A percentile compares a stretch with the other conserved stretches of the same genome.
Evolutionary conservation across 768 basidiomycete species (phyloP).

Genomic region (Auricularia cornea): DNA sequence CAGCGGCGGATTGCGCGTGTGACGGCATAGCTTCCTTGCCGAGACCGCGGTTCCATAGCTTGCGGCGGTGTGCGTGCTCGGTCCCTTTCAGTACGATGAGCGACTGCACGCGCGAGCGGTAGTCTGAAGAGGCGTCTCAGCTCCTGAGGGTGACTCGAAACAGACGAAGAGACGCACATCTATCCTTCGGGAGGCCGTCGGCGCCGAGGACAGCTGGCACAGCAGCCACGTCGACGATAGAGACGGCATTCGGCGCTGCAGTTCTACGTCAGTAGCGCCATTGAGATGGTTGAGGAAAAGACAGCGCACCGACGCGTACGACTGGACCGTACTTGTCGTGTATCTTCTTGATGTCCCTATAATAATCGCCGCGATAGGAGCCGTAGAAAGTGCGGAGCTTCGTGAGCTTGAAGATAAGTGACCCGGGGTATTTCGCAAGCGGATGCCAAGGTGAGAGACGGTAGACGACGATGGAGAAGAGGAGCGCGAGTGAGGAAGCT

Average conservation of each 20-base stretch:
- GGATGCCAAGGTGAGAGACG: slow-evolving; percentile 33
- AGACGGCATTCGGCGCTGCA: slow-evolving; percentile 43
- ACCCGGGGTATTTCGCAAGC: slow-evolving; percentile 30
- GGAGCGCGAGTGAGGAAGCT: slow-evolving; percentile 9
- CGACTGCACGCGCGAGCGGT: slow-evolving; percentile 6
- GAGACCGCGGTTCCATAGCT: slow-evolving; percentile 43
- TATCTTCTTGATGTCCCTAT: slow-evolving; percentile 7
- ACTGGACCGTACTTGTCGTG: not conserved
- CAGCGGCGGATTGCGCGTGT: not conserved
- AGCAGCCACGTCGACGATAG: slow-evolving; percentile 37
- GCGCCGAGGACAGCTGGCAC: slow-evolving; percentile 32
- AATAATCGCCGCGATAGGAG: slow-evolving; percentile 18
- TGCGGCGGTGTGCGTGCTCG: slow-evolving; percentile 38
- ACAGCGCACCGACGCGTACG: slow-evolving; percentile 42
- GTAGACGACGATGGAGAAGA: slow-evolving; percentile 28
- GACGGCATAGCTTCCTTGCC: slow-evolving; percentile 29
- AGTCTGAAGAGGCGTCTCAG: not conserved
- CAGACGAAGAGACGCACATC: slow-evolving; percentile 16
- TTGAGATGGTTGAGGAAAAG: not conserved
- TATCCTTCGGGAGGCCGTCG: slow-evolving; percentile 52
- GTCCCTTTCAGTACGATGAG: slow-evolving; percentile 32
- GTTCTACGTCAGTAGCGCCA: not conserved
- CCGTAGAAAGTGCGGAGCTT: slow-evolving; percentile 21
- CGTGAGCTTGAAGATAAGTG: slow-evolving; percentile 18
- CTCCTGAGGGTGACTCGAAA: not conserved